Percentiles rank a stretch among this genome's conserved stretches.
These are phyloP conservation scores for Neofusicoccum laricinum DNA, from an alignment of 2,329 filamentous ascomycete species.

Conservation along the genomic window DNA sequence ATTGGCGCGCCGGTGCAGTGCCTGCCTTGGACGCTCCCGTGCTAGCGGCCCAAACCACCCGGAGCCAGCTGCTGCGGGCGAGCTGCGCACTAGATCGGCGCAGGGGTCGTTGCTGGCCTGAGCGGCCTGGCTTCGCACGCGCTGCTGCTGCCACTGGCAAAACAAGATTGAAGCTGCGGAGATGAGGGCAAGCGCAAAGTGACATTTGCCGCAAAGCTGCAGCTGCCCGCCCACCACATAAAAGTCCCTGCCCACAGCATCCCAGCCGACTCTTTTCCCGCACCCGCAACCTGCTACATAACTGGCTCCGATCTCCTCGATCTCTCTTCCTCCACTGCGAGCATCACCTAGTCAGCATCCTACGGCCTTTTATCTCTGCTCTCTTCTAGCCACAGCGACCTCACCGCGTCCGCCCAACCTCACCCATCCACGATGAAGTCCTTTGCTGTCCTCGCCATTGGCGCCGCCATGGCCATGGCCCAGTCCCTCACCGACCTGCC, in stretches of 20 bases:
- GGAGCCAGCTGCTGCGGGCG: background rate
- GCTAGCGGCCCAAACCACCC: conserved; percentile 5
- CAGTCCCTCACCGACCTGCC: conserved; percentile 29
- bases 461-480: conserved; percentile 33
- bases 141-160: conserved; percentile 4
- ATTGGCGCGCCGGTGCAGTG: background rate
- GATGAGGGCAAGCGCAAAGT: conserved; percentile 19
- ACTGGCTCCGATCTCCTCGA: conserved; percentile 7
- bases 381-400: background rate
- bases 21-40: conserved; percentile 11
- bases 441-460: conserved; percentile 34
- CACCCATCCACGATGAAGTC: conserved; percentile 32
- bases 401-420: conserved; percentile 17
- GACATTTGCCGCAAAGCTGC: conserved; percentile 10
- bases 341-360: conserved; percentile 12
- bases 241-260: conserved; percentile 1
- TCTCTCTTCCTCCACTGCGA: background rate
- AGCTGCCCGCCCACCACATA: conserved; percentile 16
- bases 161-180: conserved; percentile 13
- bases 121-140: conserved; percentile 6
- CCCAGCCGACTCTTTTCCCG: conserved; percentile 6
- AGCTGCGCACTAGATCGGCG: conserved; percentile 9
- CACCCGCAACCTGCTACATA: conserved; percentile 17
- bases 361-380: background rate
- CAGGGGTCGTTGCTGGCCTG: conserved; percentile 4